Conservation (phyloP, 208 protist species). For the Trypanosoma platydactyli region DNA sequence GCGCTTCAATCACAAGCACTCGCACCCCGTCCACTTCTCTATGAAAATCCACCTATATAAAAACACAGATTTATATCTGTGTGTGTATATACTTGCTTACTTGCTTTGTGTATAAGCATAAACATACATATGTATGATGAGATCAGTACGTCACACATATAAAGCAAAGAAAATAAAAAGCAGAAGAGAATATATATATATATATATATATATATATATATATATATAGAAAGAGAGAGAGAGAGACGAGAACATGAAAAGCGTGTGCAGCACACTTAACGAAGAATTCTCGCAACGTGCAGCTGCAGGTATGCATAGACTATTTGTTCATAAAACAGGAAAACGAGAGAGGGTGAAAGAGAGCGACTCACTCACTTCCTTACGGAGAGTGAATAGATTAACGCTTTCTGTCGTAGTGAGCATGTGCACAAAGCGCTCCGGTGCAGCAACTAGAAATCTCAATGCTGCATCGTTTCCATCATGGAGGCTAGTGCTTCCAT, state of each 20-base stretch:
- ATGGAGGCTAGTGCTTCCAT: slow-evolving; percentile 54
- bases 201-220: too few relatives aligned
- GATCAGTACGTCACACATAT: slow-evolving; percentile 19
- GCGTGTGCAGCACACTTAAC: too few relatives aligned
- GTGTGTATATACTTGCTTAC: too few relatives aligned
- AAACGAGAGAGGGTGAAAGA: background rate
- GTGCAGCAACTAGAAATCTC: too few relatives aligned
- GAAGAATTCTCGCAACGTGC: too few relatives aligned
- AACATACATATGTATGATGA: slow-evolving; percentile 25
- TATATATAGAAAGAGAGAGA: too few relatives aligned
- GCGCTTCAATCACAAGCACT: background rate
- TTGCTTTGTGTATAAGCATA: background rate
- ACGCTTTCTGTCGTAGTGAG: too few relatives aligned
- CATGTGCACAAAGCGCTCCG: too few relatives aligned
- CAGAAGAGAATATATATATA: too few relatives aligned
- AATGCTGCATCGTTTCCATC: slow-evolving; percentile 57
- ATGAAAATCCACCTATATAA: too few relatives aligned
- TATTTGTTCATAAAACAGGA: slow-evolving; percentile 3
- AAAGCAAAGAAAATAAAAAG: slow-evolving; percentile 20
- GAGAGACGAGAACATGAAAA: background rate
- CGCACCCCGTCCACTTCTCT: too few relatives aligned
- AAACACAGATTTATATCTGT: too few relatives aligned
- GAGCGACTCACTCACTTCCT: background rate
- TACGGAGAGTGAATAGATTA: background rate
- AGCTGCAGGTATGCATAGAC: background rate